These are phyloP conservation scores for Herpotrichia juniperi DNA, from an alignment of 2,329 filamentous ascomycete genomes.

Conservation along the genomic window DNA sequence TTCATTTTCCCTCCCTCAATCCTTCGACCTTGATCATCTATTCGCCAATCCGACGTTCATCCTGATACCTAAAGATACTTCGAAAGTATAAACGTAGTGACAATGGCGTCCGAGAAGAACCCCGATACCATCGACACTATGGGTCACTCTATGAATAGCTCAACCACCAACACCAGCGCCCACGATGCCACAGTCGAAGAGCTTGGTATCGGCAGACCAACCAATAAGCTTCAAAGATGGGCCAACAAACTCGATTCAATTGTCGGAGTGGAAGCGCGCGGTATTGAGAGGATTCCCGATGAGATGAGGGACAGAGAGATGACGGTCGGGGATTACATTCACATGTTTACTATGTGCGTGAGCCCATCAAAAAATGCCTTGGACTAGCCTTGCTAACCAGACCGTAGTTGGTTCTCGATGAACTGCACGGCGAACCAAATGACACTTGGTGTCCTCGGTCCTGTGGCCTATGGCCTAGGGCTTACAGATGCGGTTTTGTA, in stretches of 20 bases:
- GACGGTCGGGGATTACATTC: slow-evolving; percentile 23
- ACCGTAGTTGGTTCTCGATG: slow-evolving; percentile 59
- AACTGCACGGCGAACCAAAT: slow-evolving; percentile 66
- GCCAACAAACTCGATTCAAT: slow-evolving; percentile 29
- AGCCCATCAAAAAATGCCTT: background rate
- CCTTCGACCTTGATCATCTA: background rate
- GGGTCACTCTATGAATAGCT: background rate
- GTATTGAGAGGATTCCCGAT: slow-evolving; percentile 39
- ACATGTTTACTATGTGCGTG: slow-evolving; percentile 30
- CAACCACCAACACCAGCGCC: background rate
- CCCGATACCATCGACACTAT: background rate
- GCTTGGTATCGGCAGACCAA: slow-evolving; percentile 22
- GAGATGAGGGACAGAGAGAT: slow-evolving; percentile 26
- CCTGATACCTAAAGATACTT: too few relatives aligned
- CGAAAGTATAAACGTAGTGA: background rate
- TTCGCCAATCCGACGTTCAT: background rate
- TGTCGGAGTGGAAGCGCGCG: slow-evolving; percentile 40
- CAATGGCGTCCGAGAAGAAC: background rate
- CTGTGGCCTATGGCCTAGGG: slow-evolving; percentile 26
- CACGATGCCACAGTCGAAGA: slow-evolving; percentile 18
- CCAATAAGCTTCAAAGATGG: slow-evolving; percentile 24
- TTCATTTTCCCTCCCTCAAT: background rate
- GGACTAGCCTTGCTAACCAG: background rate
- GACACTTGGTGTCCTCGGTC: slow-evolving; percentile 28
- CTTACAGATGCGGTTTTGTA: slow-evolving; percentile 24